A percentile compares a stretch with the other conserved stretches of the same genome.
Conservation (phyloP, 768 basidiomycete species). For the Suillus spraguei region DNA sequence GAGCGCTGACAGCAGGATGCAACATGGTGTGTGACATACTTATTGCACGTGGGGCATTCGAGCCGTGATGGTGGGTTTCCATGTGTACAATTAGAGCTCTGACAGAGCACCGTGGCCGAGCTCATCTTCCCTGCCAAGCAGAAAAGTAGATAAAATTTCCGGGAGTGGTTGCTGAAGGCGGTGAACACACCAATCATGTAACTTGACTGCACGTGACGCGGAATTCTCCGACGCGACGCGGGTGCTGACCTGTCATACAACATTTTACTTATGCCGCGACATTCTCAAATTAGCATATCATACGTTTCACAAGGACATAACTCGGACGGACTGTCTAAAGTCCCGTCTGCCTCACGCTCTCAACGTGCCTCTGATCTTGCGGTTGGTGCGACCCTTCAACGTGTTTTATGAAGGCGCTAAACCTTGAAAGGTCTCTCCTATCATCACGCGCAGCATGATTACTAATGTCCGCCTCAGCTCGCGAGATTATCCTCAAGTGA, state of each 20-base stretch:
- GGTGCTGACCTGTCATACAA: not conserved
- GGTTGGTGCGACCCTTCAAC: constrained; percentile 18
- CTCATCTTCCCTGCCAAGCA: constrained; percentile 34
- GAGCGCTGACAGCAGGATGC: constrained; percentile 11
- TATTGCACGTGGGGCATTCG: constrained; percentile 93
- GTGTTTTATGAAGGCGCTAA: constrained; percentile 17
- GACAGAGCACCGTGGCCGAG: constrained; percentile 49
- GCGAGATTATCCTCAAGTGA: not conserved
- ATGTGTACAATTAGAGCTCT: constrained; percentile 71
- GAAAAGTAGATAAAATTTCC: constrained; percentile 1
- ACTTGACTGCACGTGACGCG: constrained; percentile 21
- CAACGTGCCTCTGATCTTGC: constrained; percentile 22
- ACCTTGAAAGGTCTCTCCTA: constrained; percentile 1
- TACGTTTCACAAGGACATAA: not conserved
- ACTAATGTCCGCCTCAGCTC: not conserved
- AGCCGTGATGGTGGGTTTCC: constrained; percentile 84
- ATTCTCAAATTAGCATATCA: not conserved
- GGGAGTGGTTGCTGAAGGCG: not conserved
- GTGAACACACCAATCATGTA: not conserved
- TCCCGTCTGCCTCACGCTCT: constrained; percentile 21
- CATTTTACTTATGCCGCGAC: constrained; percentile 1
- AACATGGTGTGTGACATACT: constrained; percentile 49
- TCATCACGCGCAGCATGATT: not conserved
- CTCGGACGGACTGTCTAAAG: not conserved
- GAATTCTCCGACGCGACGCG: constrained; percentile 4